Percentiles rank a stretch among this genome's conserved stretches.
Evolutionary conservation across 495 filamentous ascomycete species (phyloP).

Genomic region (Penicillium argentinense): DNA sequence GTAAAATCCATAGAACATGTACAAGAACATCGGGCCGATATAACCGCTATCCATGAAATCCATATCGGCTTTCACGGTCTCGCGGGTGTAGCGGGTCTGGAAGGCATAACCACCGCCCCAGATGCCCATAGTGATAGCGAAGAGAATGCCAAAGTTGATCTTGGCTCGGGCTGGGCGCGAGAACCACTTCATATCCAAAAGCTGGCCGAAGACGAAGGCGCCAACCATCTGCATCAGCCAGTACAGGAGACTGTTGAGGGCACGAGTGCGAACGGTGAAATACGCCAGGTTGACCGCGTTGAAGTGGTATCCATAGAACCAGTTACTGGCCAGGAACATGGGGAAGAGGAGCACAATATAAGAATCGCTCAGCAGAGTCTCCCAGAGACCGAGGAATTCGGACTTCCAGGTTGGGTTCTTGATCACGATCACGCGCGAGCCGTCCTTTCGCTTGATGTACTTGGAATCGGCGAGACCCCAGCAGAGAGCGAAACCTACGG

Average conservation of each 20-base stretch:
- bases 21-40: conserved; percentile 83
- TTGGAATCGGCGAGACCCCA: conserved; percentile 74
- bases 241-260: conserved; percentile 84
- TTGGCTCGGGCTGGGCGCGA: conserved; percentile 76
- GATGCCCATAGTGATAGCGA: conserved; percentile 73
- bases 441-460: conserved; percentile 75
- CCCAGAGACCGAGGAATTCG: conserved; percentile 74
- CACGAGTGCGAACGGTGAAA: conserved; percentile 79
- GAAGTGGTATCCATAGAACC: conserved; percentile 54
- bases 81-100: conserved; percentile 63
- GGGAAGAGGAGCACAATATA: conserved; percentile 86
- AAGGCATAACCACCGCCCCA: conserved; percentile 90
- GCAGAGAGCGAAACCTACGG: conserved; percentile 69
- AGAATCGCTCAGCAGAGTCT: conserved; percentile 68
- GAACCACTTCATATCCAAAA: conserved; percentile 64
- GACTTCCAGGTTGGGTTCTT: conserved; percentile 80
- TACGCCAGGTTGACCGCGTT: conserved; percentile 58
- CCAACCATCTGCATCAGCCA: conserved; percentile 87
- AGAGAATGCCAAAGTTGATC: conserved; percentile 61
- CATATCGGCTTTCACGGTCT: conserved; percentile 41
- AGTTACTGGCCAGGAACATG: conserved; percentile 66
- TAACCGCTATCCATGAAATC: conserved; percentile 71
- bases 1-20: conserved; percentile 91
- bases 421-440: conserved; percentile 80
- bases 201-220: conserved; percentile 73